Base-by-base conservation (phyloP, 139 green algal species). In the Chlorella sp. region DNA sequence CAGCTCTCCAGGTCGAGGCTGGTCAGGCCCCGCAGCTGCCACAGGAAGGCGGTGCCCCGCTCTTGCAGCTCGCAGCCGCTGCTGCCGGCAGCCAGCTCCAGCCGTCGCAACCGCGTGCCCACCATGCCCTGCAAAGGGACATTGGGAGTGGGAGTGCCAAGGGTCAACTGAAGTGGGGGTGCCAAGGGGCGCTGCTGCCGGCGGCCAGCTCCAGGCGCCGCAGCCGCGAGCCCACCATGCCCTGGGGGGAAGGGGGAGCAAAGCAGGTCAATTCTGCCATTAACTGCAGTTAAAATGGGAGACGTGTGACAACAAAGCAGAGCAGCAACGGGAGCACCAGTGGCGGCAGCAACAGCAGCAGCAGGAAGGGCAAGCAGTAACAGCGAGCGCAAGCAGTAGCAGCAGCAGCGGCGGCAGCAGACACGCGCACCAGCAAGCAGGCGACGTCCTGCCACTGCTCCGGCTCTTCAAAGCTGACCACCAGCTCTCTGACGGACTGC, bases 401-500 rank as follows among this genome's bases (percentile, higher is more conserved):
- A n/a, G n/a, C n/a, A n/a, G n/a, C n/a, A n/a, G n/a, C n/a, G n/a
- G n/a, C n/a, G n/a, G n/a, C 9, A 60, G 51, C 51, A 3, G 9
- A 24, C n/a, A n/a, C n/a, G 14, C 51, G 9, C 51, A 60, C 51
- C 60, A 83, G 77, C 40, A 83, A 32, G 60, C 73, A 83, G 19
- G 40, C 43, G 6, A 73, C 30, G 28, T 62, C 60, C 3, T 30
- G 40, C 58, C 60, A 83, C 28, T 73, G 36, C 30, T 48, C 40
- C 28, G 26, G 40, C 6, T 26, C 16, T 0, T 44, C 40, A 2
- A 83, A 24, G 2, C 20, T 44, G 11, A 83, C 11, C 38, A 74
- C 77, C 77, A 83, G 30, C 30, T 73, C 56, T 0, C 40, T 38
- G 38, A 83, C 74, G 77, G 40, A 60, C 77, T 83, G 77, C 26